These are phyloP conservation scores for Aspergillus nidulans DNA, from an alignment of 495 filamentous ascomycete species.

Conservation along the genomic window DNA sequence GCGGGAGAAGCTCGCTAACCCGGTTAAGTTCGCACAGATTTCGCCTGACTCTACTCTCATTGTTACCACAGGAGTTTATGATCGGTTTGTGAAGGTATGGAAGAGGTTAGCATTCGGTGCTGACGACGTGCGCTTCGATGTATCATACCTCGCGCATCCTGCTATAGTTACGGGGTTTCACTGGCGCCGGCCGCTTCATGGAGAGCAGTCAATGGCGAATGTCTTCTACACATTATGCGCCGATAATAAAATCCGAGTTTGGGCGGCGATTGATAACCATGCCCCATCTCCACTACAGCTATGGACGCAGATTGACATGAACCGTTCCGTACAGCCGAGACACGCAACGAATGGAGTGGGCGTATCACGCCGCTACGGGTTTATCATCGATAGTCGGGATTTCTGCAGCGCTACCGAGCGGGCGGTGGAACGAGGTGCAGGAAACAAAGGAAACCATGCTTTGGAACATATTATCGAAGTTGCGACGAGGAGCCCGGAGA, in stretches of 20 bases:
- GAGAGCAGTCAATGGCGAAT: slow-evolving; percentile 77
- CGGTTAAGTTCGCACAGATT: slow-evolving; percentile 71
- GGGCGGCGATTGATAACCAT: slow-evolving; percentile 73
- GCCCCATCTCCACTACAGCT: slow-evolving; percentile 66
- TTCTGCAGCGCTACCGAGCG: slow-evolving; percentile 71
- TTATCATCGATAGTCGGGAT: slow-evolving; percentile 80
- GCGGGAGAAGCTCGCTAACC: slow-evolving; percentile 66
- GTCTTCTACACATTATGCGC: slow-evolving; percentile 89
- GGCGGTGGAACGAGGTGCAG: slow-evolving; percentile 59
- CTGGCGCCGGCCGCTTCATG: slow-evolving; percentile 74
- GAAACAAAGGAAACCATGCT: slow-evolving; percentile 61
- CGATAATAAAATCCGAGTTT: slow-evolving; percentile 80
- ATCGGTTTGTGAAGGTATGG: slow-evolving; percentile 91
- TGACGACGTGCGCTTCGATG: slow-evolving; percentile 82
- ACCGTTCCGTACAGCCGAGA: slow-evolving; percentile 63
- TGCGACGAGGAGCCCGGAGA: slow-evolving; percentile 78
- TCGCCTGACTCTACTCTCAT: slow-evolving; percentile 83
- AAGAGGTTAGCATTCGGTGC: slow-evolving; percentile 78
- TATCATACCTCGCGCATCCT: slow-evolving; percentile 84
- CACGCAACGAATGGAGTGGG: slow-evolving; percentile 28
- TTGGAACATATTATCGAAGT: slow-evolving; percentile 83
- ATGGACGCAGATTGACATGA: slow-evolving; percentile 80
- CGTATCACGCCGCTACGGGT: slow-evolving; percentile 59
- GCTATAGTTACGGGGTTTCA: slow-evolving; percentile 72
- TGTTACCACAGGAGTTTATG: slow-evolving; percentile 74